A percentile compares a stretch with the other conserved stretches of the same genome.
These are phyloP conservation scores for Fomitiporia mediterranea DNA, from an alignment of 1,284 basidiomycete genomes.

Conservation along the genomic window DNA sequence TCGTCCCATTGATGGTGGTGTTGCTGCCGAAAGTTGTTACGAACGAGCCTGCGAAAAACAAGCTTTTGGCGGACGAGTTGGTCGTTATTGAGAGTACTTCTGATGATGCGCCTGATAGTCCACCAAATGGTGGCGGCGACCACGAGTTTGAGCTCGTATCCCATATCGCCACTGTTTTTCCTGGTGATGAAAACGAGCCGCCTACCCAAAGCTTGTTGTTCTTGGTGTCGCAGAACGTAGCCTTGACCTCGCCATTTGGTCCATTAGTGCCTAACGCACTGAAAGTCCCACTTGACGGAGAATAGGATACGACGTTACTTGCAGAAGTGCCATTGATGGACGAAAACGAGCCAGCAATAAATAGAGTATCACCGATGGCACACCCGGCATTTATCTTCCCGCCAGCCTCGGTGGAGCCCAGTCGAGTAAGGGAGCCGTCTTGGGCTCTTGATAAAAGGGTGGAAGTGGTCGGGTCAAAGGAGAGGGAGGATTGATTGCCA, in stretches of 20 bases:
- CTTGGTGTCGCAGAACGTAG: constrained; percentile 79
- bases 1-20: constrained; percentile 54
- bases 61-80: constrained; percentile 64
- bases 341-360: constrained; percentile 74
- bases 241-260: constrained; percentile 67
- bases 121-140: constrained; percentile 77
- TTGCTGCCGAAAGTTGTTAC: constrained; percentile 65
- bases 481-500: constrained; percentile 47
- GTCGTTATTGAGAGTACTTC: constrained; percentile 75
- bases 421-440: constrained; percentile 55
- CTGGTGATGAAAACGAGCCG: constrained; percentile 72
- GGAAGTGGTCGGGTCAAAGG: constrained; percentile 64
- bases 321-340: constrained; percentile 55
- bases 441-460: constrained; percentile 64
- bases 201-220: constrained; percentile 80
- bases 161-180: constrained; percentile 78
- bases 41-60: constrained; percentile 90
- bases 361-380: constrained; percentile 56
- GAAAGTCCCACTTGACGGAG: constrained; percentile 53
- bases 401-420: constrained; percentile 68
- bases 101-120: constrained; percentile 67
- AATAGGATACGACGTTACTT: constrained; percentile 72
- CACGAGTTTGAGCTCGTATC: constrained; percentile 61
- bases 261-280: constrained; percentile 54
- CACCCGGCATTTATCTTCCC: constrained; percentile 67